Percentiles rank a stretch among this genome's conserved stretches.
Evolutionary conservation across 441 rosid species (phyloP).

Genomic region (Bruguiera hainesii): DNA sequence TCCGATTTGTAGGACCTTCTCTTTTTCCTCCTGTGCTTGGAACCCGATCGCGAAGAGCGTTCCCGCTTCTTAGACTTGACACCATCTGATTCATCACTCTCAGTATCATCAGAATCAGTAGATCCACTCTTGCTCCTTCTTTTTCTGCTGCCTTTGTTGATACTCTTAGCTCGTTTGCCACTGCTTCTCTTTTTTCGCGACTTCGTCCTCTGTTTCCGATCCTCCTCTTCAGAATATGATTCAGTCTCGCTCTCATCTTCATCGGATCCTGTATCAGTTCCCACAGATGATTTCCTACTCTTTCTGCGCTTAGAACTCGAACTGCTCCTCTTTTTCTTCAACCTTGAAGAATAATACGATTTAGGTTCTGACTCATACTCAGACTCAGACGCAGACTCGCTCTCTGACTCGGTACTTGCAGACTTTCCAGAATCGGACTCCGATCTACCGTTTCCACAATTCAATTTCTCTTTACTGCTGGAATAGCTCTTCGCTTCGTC

Average conservation of each 20-base stretch:
- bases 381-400: conserved; percentile 17
- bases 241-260: conserved; percentile 40
- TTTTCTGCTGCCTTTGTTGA: conserved; percentile 29
- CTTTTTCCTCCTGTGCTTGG: conserved; percentile 37
- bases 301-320: conserved; percentile 31
- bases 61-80: conserved; percentile 42
- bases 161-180: conserved; percentile 26
- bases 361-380: conserved; percentile 31
- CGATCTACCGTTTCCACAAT: conserved; percentile 17
- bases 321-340: conserved; percentile 24
- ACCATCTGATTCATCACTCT: conserved; percentile 35
- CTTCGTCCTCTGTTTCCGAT: conserved; percentile 38
- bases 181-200: conserved; percentile 36
- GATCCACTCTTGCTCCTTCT: conserved; percentile 38
- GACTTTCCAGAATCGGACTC: conserved; percentile 9
- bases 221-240: conserved; percentile 46
- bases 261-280: conserved; percentile 43
- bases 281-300: conserved; percentile 24
- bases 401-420: conserved; percentile 2
- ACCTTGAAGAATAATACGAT: conserved; percentile 26
- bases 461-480: conserved; percentile 27
- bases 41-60: conserved; percentile 22
- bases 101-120: conserved; percentile 53
- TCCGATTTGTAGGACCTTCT: conserved; percentile 23
- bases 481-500: conserved; percentile 31